Conservation (phyloP, 768 basidiomycete genomes). For the Psilocybe cyanescens region DNA sequence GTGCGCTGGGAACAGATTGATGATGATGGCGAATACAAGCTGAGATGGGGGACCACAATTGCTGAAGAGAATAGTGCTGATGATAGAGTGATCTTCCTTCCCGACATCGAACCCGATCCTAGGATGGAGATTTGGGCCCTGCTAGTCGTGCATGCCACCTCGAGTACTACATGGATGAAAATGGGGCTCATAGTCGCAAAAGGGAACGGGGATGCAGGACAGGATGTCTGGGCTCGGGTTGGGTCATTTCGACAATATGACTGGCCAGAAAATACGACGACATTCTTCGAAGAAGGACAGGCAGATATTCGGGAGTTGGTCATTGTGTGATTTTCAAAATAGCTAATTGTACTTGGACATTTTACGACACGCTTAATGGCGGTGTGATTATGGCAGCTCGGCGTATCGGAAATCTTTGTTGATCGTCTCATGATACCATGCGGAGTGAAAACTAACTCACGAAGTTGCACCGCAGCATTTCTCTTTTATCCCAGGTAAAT, state of each 20-base stretch:
- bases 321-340: background rate
- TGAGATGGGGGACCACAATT: slow-evolving; percentile 3
- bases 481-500: too few species aligned
- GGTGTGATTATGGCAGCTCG: too few species aligned
- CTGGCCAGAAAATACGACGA: slow-evolving; percentile 8
- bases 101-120: slow-evolving; percentile 3
- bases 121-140: slow-evolving; percentile 8
- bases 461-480: too few species aligned
- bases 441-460: too few species aligned
- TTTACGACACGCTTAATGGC: too few species aligned
- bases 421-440: too few species aligned
- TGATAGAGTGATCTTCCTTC: slow-evolving; percentile 9
- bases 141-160: slow-evolving; percentile 12
- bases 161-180: slow-evolving; percentile 13
- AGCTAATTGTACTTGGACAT: too few species aligned
- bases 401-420: too few species aligned
- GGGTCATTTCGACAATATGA: slow-evolving; percentile 16
- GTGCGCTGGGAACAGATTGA: slow-evolving; percentile 5
- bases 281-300: slow-evolving; percentile 4
- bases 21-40: slow-evolving; percentile 10
- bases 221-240: slow-evolving; percentile 7
- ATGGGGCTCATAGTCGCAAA: slow-evolving; percentile 15
- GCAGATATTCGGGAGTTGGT: slow-evolving; percentile 1
- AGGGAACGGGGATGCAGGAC: background rate
- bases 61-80: slow-evolving; percentile 9